Percentiles rank a stretch among this genome's conserved stretches.
phyloP scores from a whole-genome alignment of 352 stramenopile species.

The Globisporangium alternatum region DNA sequence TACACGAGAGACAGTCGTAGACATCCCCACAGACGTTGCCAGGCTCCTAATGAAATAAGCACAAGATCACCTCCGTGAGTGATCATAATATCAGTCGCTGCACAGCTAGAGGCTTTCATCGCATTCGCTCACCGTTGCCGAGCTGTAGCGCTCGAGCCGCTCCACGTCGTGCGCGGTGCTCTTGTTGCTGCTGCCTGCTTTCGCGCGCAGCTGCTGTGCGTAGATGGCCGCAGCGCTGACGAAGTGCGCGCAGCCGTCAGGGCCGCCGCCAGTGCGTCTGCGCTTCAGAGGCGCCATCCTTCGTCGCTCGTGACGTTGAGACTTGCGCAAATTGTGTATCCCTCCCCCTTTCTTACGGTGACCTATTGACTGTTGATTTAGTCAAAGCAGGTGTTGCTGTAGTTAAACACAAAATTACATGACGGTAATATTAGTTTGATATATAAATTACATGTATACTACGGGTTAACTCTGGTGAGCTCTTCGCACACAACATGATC shows the following conservation, averaged over 20 bases:
- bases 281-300: conserved; percentile 3
- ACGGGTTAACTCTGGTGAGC: no score
- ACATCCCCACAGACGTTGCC: conserved; percentile 16
- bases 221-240: background rate
- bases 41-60: background rate
- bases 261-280: conserved; percentile 1
- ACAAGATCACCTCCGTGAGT: no score
- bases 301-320: background rate
- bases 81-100: background rate
- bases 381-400: no score
- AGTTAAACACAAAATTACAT: no score
- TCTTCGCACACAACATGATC: no score
- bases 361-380: no score
- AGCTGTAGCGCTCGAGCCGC: conserved; percentile 5
- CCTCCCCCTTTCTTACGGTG: no score
- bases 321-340: no score
- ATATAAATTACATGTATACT: no score
- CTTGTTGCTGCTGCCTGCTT: background rate
- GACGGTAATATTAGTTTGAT: no score
- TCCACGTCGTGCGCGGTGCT: background rate
- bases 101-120: background rate
- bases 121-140: background rate
- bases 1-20: conserved; percentile 51
- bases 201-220: conserved; percentile 3
- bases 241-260: conserved; percentile 9